Evolutionary conservation across 2,329 filamentous ascomycete genomes (phyloP).

Genomic region (Tolypocladium pustulatum): DNA sequence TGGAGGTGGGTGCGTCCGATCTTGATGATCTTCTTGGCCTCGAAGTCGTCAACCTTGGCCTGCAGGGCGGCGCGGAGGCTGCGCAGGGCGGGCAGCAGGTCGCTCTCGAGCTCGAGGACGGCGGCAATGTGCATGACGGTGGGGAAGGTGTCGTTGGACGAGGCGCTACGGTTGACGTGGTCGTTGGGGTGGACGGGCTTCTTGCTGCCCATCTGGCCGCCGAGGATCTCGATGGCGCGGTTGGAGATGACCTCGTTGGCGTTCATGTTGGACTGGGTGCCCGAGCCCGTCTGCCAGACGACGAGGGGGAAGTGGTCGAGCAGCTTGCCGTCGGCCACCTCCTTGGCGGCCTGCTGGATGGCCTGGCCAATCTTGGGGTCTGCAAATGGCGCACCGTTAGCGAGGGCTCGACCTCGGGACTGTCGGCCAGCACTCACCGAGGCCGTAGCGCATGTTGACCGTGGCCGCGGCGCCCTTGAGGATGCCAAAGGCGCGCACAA

Average conservation of each 20-base stretch:
- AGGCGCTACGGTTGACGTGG: slow-evolving; percentile 98
- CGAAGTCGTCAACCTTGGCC: slow-evolving; percentile 80
- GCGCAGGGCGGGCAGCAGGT: slow-evolving; percentile 72
- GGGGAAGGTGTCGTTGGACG: slow-evolving; percentile 98
- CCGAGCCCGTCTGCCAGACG: slow-evolving; percentile 98
- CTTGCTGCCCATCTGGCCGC: slow-evolving; percentile 89
- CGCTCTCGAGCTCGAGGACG: slow-evolving; percentile 81
- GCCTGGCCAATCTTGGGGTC: slow-evolving; percentile 73
- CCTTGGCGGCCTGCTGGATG: slow-evolving; percentile 86
- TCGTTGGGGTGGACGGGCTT: slow-evolving; percentile 99
- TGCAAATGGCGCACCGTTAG: not conserved
- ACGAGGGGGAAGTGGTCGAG: slow-evolving; percentile 96
- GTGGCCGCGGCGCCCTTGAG: slow-evolving; percentile 93
- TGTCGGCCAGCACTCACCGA: slow-evolving; percentile 43
- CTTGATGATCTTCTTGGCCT: slow-evolving; percentile 87
- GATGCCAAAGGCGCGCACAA: slow-evolving; percentile 90
- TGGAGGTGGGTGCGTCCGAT: slow-evolving; percentile 96
- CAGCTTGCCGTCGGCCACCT: slow-evolving; percentile 89
- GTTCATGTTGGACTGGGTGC: slow-evolving; percentile 99
- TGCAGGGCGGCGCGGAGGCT: slow-evolving; percentile 77
- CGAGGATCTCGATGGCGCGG: slow-evolving; percentile 94
- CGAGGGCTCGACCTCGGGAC: not conserved
- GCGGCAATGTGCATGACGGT: slow-evolving; percentile 99
- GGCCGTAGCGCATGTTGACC: slow-evolving; percentile 90
- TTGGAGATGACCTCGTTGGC: slow-evolving; percentile 99